A percentile compares a stretch with the other conserved stretches of the same genome.
Evolutionary conservation across 257 asterid genomes (phyloP).

Genomic region (Solanum paucissectum): DNA sequence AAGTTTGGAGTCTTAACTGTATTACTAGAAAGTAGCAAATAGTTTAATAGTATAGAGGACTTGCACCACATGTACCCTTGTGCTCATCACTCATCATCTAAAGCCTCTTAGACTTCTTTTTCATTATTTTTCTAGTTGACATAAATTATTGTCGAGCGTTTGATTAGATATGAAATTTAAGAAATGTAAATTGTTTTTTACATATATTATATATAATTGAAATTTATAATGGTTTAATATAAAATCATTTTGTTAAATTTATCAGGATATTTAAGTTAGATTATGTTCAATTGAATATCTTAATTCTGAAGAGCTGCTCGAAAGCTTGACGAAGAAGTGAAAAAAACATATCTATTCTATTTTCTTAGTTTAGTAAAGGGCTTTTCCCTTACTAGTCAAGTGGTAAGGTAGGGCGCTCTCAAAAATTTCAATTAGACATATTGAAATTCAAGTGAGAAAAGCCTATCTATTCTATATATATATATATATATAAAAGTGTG

Average conservation of each 20-base stretch:
- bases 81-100: constrained; percentile 9
- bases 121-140: not conserved
- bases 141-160: not conserved
- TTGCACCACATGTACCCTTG: constrained; percentile 85
- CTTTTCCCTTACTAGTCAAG: too few relatives aligned
- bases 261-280: too few relatives aligned
- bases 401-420: too few relatives aligned
- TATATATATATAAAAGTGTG: too few relatives aligned
- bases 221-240: not conserved
- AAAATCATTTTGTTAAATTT: not conserved
- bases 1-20: constrained; percentile 66
- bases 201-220: not conserved
- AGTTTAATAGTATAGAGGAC: constrained; percentile 38
- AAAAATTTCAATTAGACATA: too few relatives aligned
- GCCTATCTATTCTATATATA: too few relatives aligned
- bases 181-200: accelerated
- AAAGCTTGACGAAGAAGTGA: too few relatives aligned
- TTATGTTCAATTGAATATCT: not conserved
- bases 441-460: too few relatives aligned
- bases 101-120: not conserved
- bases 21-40: constrained; percentile 36
- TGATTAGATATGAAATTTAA: not conserved
- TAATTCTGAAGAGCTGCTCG: too few relatives aligned
- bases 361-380: too few relatives aligned
- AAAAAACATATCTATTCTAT: too few relatives aligned